Base-by-base conservation (phyloP, 352 stramenopile species). In the Phytophthora fragariaefolia region DNA sequence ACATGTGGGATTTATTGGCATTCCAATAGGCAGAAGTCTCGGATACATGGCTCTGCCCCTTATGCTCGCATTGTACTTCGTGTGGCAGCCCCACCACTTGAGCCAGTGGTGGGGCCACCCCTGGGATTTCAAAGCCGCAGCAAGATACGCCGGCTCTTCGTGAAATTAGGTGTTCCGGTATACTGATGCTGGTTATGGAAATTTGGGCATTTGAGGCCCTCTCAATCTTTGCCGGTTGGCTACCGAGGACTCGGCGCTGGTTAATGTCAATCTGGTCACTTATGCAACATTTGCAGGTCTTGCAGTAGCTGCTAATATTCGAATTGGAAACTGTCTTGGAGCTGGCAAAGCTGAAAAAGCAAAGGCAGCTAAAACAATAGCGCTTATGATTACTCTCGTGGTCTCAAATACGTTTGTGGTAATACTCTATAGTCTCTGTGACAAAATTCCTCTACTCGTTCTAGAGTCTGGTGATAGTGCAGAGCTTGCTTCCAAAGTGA, bases 181-280 rank as follows among this genome's bases (percentile, higher is more conserved):
- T 89, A 69, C 54, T 88, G 24, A 84, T 85, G 68, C 69, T 87
- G 54, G 67, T 71, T 23, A 77, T 89, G 50, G 79, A 87, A 53
- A 86, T 78, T 66, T 86, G 79, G 70, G 79, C 76, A 17, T 89
- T 80, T 42, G 82, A 89, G 55, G 65, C 80, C 15, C 73, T 90
- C 24, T 76, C 82, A 7, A 63, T 87, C 22, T 27, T 79, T 6
- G 68, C 74, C 0, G 75, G 82, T 2, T 51, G 85, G n/a, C 63
- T 90, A 3, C 76, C 77, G 0, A 56, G 87, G 26, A 66, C 42
- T 76, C 82, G 4, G 82, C 88, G 40, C 48, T 87, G 20, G 55
- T 87, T 30, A 85, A 84, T 58, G 74, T 86, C 24, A 79, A 71
- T 32, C 64, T 78, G 24, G 15, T 85, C 38, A 58, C 83, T 18